These are phyloP conservation scores for Galerina sulciceps DNA, from an alignment of 768 basidiomycete species.

Conservation along the genomic window DNA sequence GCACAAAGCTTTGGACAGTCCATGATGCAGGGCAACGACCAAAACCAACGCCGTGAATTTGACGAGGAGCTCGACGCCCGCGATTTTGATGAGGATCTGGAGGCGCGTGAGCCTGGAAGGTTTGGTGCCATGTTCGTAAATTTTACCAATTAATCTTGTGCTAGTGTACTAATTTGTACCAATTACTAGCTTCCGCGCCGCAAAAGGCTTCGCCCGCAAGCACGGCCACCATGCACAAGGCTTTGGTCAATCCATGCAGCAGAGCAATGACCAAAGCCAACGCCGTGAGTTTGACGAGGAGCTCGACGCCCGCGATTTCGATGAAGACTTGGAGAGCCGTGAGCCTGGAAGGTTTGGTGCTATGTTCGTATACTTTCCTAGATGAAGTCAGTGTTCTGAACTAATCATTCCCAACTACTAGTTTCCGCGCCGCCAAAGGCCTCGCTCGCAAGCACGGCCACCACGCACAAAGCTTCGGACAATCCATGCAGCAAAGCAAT, in stretches of 20 bases:
- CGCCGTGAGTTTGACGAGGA: constrained; percentile 6
- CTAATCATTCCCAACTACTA: background rate
- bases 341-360: background rate
- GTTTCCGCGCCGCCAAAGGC: background rate
- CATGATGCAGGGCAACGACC: background rate
- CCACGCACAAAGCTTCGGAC: background rate
- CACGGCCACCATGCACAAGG: background rate
- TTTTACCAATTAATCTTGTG: too few relatives aligned
- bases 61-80: constrained; percentile 14
- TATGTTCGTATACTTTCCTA: too few relatives aligned
- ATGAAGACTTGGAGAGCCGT: constrained; percentile 10
- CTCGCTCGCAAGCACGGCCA: background rate
- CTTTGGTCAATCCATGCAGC: background rate
- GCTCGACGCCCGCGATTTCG: constrained; percentile 11
- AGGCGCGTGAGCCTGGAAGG: constrained; percentile 5
- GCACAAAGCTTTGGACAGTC: background rate
- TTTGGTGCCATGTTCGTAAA: too few relatives aligned
- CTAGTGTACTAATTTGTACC: too few relatives aligned
- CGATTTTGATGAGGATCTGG: constrained; percentile 10
- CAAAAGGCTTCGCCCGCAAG: background rate
- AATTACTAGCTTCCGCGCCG: background rate
- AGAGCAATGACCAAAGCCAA: background rate
- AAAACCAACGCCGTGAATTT: background rate
- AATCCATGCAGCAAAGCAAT: background rate
- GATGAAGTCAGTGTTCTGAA: too few relatives aligned